Evolutionary conservation across 2,329 filamentous ascomycete species (phyloP), one percentile per base, ranked within the genome.

Genomic region (Scleromitrula shiraiana): DNA sequence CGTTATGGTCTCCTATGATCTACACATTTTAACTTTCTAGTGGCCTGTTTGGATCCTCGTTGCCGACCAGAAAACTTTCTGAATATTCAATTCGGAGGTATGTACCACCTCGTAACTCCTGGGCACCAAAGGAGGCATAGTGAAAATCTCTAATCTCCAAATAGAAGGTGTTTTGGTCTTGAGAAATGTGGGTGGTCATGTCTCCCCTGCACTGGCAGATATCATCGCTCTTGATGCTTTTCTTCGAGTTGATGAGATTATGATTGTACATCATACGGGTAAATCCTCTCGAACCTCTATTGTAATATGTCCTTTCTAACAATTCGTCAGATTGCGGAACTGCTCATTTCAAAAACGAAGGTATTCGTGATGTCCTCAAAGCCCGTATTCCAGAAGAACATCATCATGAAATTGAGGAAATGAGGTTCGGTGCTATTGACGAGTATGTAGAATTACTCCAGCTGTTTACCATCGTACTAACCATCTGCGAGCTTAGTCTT

Each of bases 191-290:
- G 53, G 56, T 35, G 58, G 61, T 1, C 56, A 59, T 42, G 46
- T 59, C 15, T 42, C 41, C 4, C 58, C 53, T 9, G 50, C 41
- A 22, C 41, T 60, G 3, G 49, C 54, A 10, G 55, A 57, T 24
- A 51, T 61, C 19, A 36, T 60, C 7, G 50, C 56, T 39, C 44
- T 61, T 2, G 56, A 63, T 40, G 37, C 44, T 14, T 47, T 59
- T 20, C 12, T 59, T 12, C 36, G 29, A 3, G 40, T 62, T 17
- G 49, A 44, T 6, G 53, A 62, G 4, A 56, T 62, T 27, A 50
- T 61, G 39, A 50, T 64, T 7, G 51, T 63, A 30, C 58, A 63
- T 22, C 60, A 64, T 41, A 62, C 54, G 22, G 59, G 60, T 62
- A 39, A 14, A 41, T 42, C 3, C 24, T 10, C 14, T 12, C 22